These are phyloP conservation scores for Pilaira anomala DNA, from an alignment of 192 early-diverging fungal genomes.

Conservation along the genomic window DNA sequence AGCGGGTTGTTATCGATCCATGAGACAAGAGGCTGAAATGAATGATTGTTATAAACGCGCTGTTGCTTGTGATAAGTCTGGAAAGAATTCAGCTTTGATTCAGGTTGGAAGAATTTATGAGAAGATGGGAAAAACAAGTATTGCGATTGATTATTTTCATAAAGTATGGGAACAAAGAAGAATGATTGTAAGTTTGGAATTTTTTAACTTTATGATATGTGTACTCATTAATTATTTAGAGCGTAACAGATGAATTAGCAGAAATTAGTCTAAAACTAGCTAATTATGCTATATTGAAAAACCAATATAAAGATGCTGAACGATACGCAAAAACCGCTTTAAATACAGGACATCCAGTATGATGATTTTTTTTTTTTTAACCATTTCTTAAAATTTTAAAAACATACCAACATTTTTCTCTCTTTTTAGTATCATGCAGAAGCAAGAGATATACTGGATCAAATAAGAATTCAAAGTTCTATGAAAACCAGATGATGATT, in stretches of 20 bases:
- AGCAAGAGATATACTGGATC: slow-evolving; percentile 20
- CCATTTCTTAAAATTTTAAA: too few species aligned
- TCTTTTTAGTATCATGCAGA: slow-evolving; percentile 29
- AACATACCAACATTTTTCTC: too few species aligned
- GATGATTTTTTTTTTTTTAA: too few species aligned
- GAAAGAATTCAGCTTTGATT: slow-evolving; percentile 42
- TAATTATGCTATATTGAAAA: slow-evolving; percentile 30
- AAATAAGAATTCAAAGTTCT: background rate
- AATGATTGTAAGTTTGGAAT: slow-evolving; percentile 27
- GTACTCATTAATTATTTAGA: too few species aligned
- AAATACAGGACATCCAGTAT: slow-evolving; percentile 32
- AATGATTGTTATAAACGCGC: slow-evolving; percentile 76
- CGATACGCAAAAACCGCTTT: slow-evolving; percentile 35
- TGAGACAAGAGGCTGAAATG: slow-evolving; percentile 50
- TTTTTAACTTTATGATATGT: too few species aligned
- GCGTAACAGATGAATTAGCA: slow-evolving; percentile 21
- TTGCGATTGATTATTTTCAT: slow-evolving; percentile 60
- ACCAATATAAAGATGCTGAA: slow-evolving; percentile 40
- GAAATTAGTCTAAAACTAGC: slow-evolving; percentile 25
- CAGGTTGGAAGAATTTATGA: slow-evolving; percentile 61
- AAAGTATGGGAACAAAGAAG: slow-evolving; percentile 30
- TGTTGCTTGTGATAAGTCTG: slow-evolving; percentile 50
- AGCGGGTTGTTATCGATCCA: slow-evolving; percentile 60
- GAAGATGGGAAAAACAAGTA: slow-evolving; percentile 45
- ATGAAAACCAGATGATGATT: too few species aligned